phyloP scores from a whole-genome alignment of 1,284 basidiomycete species.

The Cryptococcus sp. region DNA sequence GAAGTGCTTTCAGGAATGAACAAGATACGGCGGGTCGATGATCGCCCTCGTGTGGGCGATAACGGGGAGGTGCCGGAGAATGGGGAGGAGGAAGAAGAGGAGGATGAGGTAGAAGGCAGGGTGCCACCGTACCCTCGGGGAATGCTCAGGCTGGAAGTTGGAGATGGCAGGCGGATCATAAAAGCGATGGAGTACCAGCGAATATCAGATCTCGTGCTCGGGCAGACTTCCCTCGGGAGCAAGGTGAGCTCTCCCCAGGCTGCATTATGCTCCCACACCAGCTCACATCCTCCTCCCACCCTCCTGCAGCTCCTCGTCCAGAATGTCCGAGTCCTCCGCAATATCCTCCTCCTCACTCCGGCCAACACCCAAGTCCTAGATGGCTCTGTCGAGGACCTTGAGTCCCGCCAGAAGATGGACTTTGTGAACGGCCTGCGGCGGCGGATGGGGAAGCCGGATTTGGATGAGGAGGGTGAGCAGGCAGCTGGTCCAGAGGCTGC shows the following conservation, averaged over 20 bases:
- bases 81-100: conserved; percentile 17
- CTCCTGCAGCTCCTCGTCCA: conserved; percentile 34
- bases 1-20: conserved; percentile 44
- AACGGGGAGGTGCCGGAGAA: not conserved
- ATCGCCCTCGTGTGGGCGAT: conserved; percentile 9
- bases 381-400: conserved; percentile 36
- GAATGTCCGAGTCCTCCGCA: conserved; percentile 22
- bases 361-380: conserved; percentile 39
- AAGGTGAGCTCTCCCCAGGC: conserved; percentile 30
- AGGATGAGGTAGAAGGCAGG: conserved; percentile 30
- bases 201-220: conserved; percentile 33
- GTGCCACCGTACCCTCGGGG: conserved; percentile 45
- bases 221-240: conserved; percentile 43
- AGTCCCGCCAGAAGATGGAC: conserved; percentile 30
- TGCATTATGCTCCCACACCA: not conserved
- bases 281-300: conserved; percentile 3
- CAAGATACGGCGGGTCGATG: conserved; percentile 42
- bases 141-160: conserved; percentile 43
- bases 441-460: conserved; percentile 23
- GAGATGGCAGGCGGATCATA: conserved; percentile 40
- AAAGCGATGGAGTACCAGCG: conserved; percentile 46
- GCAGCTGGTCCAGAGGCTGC: not conserved
- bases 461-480: not conserved
- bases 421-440: conserved; percentile 29
- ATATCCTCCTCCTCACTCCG: conserved; percentile 40